Percentiles rank a stretch among this genome's conserved stretches.
phyloP scores from a whole-genome alignment of 805 yeast species.

The Candida bentonensis region DNA sequence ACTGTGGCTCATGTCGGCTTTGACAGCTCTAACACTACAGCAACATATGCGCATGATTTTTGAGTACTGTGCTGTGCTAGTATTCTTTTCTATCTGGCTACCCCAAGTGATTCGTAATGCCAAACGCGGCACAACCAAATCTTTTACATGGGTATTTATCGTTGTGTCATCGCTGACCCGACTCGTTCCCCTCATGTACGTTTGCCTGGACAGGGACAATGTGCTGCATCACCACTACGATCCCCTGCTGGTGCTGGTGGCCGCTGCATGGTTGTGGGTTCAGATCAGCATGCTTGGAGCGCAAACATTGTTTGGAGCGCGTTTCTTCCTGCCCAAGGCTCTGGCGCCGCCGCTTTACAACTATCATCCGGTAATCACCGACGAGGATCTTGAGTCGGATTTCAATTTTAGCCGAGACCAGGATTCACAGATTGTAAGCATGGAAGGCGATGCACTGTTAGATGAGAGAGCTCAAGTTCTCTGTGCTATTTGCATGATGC shows the following conservation, averaged over 20 bases:
- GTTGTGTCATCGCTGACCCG: conserved; percentile 51
- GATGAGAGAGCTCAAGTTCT: conserved; percentile 31
- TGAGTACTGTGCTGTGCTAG: conserved; percentile 40
- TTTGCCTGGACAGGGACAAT: conserved; percentile 38
- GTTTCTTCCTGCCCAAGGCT: conserved; percentile 67
- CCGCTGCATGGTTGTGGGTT: conserved; percentile 39
- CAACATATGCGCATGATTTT: conserved; percentile 35
- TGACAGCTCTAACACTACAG: conserved; percentile 55
- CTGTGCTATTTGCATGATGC: conserved; percentile 83
- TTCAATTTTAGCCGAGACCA: conserved; percentile 11
- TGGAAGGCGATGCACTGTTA: conserved; percentile 11
- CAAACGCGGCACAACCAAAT: conserved; percentile 49
- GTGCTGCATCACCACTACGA: conserved; percentile 61
- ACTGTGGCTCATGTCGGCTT: conserved; percentile 38
- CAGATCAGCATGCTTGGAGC: conserved; percentile 46
- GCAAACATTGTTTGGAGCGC: conserved; percentile 60
- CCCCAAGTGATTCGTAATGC: conserved; percentile 77
- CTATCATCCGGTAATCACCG: conserved; percentile 54
- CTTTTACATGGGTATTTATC: conserved; percentile 63
- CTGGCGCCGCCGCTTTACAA: conserved; percentile 72
- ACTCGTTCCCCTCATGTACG: conserved; percentile 48
- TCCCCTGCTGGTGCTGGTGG: conserved; percentile 29
- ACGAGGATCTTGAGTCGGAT: conserved; percentile 48
- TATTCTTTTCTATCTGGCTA: conserved; percentile 62
- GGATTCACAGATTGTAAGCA: conserved; percentile 1